Evolutionary conservation across 2,329 filamentous ascomycete species (phyloP).

Genomic region (Metarhizium brunneum): DNA sequence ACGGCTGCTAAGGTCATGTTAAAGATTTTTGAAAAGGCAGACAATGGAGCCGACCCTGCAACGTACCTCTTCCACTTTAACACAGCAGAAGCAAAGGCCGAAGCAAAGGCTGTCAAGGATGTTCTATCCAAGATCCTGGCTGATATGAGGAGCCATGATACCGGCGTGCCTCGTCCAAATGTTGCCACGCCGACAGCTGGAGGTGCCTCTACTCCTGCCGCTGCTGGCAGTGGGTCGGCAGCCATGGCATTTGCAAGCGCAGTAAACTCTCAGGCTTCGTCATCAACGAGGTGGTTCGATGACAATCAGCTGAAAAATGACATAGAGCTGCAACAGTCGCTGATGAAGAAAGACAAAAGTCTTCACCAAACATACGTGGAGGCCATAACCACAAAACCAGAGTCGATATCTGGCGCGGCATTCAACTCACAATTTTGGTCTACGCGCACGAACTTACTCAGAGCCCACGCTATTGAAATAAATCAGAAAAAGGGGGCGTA

Average conservation of each 20-base stretch:
- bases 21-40: constrained; percentile 72
- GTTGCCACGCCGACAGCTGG: constrained; percentile 16
- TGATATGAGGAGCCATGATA: constrained; percentile 50
- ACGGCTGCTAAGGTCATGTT: constrained; percentile 85
- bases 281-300: constrained; percentile 61
- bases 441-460: constrained; percentile 72
- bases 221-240: constrained; percentile 43
- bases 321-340: constrained; percentile 74
- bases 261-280: constrained; percentile 43
- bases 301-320: constrained; percentile 70
- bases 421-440: constrained; percentile 96
- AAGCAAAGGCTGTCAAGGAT: constrained; percentile 81
- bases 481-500: constrained; percentile 82
- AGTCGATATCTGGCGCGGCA: constrained; percentile 67
- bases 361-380: constrained; percentile 83
- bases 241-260: constrained; percentile 73
- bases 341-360: constrained; percentile 69
- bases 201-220: constrained; percentile 19
- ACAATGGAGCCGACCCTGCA: constrained; percentile 48
- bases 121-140: constrained; percentile 70
- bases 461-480: constrained; percentile 82
- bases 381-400: constrained; percentile 71
- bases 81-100: constrained; percentile 64
- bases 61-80: constrained; percentile 87
- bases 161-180: constrained; percentile 38